Percentiles rank a stretch among this genome's conserved stretches.
These are phyloP conservation scores for Hexamita inflata DNA, from an alignment of 208 protist species.

Conservation along the genomic window DNA sequence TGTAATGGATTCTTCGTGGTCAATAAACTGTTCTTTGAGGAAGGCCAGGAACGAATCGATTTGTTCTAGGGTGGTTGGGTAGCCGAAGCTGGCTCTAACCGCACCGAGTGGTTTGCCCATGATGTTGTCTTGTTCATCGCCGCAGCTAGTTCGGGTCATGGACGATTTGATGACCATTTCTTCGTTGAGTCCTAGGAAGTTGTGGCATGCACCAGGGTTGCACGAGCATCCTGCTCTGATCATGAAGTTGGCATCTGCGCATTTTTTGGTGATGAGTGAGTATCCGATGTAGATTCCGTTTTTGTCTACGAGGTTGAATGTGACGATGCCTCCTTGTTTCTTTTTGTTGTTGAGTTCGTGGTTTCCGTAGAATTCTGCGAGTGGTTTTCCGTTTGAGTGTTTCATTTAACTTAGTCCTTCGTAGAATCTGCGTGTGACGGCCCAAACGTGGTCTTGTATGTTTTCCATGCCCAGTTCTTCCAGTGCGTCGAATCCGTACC, in stretches of 20 bases:
- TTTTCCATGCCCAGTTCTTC: slow-evolving; percentile 27
- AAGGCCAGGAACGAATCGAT: slow-evolving; percentile 28
- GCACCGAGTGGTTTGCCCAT: slow-evolving; percentile 17
- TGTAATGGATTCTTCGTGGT: no score
- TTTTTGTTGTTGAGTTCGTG: slow-evolving; percentile 2
- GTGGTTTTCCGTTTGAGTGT: slow-evolving; percentile 29
- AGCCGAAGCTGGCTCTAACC: slow-evolving; percentile 30
- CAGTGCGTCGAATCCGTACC: slow-evolving; percentile 28
- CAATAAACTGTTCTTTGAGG: background rate
- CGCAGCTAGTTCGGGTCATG: background rate
- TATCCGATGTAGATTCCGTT: slow-evolving; percentile 34
- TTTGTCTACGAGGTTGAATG: slow-evolving; percentile 31
- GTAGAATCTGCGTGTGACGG: background rate
- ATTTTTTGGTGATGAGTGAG: background rate
- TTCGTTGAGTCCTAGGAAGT: slow-evolving; percentile 2
- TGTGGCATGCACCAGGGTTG: slow-evolving; percentile 37
- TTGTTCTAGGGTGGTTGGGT: slow-evolving; percentile 28
- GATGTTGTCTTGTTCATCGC: slow-evolving; percentile 24
- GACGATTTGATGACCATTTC: background rate
- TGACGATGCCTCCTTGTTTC: slow-evolving; percentile 35
- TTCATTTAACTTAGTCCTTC: background rate
- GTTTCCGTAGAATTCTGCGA: slow-evolving; percentile 39
- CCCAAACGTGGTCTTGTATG: slow-evolving; percentile 31
- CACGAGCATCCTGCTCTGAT: slow-evolving; percentile 34
- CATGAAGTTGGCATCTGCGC: slow-evolving; percentile 1